A percentile compares a stretch with the other conserved stretches of the same genome.
Conservation (phyloP, 331 rosid species). For the Quercus phellos region DNA sequence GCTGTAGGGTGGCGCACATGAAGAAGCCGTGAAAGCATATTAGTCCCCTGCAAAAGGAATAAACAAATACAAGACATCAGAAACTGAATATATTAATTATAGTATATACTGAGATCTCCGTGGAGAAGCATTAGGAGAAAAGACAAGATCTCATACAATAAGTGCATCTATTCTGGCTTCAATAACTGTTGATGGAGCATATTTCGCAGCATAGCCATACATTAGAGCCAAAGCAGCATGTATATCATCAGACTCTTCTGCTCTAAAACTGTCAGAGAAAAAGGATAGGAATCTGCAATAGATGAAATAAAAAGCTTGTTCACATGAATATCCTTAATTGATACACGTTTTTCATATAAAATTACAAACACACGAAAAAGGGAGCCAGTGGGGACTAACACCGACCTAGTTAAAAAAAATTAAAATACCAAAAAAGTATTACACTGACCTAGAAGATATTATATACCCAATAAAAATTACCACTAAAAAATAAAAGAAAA, state of each 20-base stretch:
- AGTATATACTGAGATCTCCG: neutral
- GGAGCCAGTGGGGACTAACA: neutral
- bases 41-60: slow-evolving; percentile 66
- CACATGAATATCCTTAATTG: neutral
- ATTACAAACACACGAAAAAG: neutral
- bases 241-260: slow-evolving; percentile 86
- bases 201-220: slow-evolving; percentile 99
- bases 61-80: neutral
- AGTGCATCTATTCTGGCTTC: slow-evolving; percentile 99
- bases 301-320: slow-evolving; percentile 8
- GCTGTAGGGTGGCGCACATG: slow-evolving; percentile 85
- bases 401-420: neutral
- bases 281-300: slow-evolving; percentile 77
- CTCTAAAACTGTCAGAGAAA: slow-evolving; percentile 75
- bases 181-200: slow-evolving; percentile 93
- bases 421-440: neutral
- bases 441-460: neutral
- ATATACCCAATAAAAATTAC: neutral
- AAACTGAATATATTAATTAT: neutral
- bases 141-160: slow-evolving; percentile 66
- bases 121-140: slow-evolving; percentile 12
- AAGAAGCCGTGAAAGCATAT: slow-evolving; percentile 92
- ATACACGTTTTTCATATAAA: neutral
- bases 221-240: slow-evolving; percentile 98
- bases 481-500: neutral